Evolutionary conservation across 768 basidiomycete genomes (phyloP).

Genomic region (Termitomyces sp.): DNA sequence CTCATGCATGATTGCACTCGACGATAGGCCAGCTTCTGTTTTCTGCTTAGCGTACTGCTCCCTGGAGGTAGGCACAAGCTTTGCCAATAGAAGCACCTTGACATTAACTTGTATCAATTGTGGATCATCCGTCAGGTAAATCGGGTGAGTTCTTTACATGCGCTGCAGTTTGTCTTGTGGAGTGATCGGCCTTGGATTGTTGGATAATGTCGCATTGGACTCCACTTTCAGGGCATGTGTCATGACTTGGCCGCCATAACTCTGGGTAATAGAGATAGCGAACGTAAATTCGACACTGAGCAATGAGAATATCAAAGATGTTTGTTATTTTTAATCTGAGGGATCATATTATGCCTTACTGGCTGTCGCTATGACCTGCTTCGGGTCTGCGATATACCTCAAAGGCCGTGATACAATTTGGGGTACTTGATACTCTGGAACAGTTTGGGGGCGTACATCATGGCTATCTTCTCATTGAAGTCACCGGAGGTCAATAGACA

Average conservation of each 20-base stretch:
- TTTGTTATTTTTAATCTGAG: background rate
- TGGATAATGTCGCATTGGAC: background rate
- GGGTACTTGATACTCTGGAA: background rate
- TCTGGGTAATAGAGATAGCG: background rate
- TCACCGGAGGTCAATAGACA: background rate
- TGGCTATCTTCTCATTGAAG: background rate
- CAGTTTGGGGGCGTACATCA: background rate
- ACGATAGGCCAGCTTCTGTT: too few relatives aligned
- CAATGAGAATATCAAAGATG: background rate
- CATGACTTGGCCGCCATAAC: background rate
- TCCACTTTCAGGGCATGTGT: background rate
- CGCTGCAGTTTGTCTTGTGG: background rate
- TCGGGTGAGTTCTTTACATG: background rate
- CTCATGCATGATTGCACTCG: too few relatives aligned
- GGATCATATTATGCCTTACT: background rate
- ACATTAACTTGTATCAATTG: constrained; percentile 2
- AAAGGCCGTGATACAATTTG: background rate
- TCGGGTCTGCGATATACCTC: background rate
- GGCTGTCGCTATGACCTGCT: too few relatives aligned
- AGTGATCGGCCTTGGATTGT: background rate
- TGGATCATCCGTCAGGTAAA: constrained; percentile 3
- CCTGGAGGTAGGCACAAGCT: background rate
- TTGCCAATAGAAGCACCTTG: background rate
- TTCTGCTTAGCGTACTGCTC: background rate
- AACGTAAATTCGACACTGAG: background rate